These are phyloP conservation scores for Pseudogymnoascus sp. DNA, from an alignment of 2,329 filamentous ascomycete genomes.

Conservation along the genomic window DNA sequence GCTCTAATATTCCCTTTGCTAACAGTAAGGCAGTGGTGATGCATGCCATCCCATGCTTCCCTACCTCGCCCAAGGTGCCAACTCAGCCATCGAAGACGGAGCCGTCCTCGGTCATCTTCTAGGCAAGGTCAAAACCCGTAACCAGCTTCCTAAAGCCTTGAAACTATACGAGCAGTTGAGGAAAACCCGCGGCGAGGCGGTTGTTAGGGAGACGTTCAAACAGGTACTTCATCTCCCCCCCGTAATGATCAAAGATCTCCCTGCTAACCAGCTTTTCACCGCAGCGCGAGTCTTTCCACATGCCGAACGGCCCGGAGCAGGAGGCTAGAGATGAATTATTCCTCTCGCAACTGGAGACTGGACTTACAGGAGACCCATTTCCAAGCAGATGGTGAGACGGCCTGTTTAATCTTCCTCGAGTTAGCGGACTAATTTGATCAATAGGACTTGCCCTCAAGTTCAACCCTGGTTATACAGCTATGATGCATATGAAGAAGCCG, in stretches of 20 bases:
- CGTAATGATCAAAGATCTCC: background rate
- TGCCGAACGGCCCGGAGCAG: conserved; percentile 9
- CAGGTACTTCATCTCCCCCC: background rate
- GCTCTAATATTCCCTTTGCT: conserved; percentile 49
- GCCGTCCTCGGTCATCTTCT: conserved; percentile 47
- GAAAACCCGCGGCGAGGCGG: conserved; percentile 38
- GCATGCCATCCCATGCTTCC: conserved; percentile 57
- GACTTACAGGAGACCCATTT: background rate
- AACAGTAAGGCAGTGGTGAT: conserved; percentile 36
- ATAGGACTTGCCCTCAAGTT: background rate
- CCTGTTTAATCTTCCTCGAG: background rate
- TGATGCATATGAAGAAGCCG: background rate
- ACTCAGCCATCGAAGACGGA: conserved; percentile 51
- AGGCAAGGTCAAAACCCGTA: conserved; percentile 34
- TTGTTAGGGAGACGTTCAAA: conserved; percentile 24
- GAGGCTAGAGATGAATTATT: conserved; percentile 8
- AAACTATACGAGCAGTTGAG: conserved; percentile 40
- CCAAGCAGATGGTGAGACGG: background rate
- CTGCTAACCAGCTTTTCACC: background rate
- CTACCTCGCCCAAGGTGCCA: conserved; percentile 47
- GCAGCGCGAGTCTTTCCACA: conserved; percentile 3
- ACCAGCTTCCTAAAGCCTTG: conserved; percentile 18
- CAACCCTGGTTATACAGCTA: background rate
- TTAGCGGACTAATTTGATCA: background rate
- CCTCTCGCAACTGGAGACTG: background rate